phyloP scores from a whole-genome alignment of 306 rosid species.

The Vicia villosa region DNA sequence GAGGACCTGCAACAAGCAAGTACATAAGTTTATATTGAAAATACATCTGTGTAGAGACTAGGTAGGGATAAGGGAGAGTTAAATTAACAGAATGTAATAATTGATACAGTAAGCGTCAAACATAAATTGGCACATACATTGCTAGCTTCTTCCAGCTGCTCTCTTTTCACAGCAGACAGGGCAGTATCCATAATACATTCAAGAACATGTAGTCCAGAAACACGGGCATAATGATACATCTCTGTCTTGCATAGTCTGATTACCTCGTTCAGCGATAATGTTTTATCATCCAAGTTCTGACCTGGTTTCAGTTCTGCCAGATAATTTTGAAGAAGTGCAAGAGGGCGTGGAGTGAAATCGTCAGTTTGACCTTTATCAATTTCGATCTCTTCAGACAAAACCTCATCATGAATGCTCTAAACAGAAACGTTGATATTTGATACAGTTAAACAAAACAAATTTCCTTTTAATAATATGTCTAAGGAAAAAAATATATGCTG shows the following conservation, averaged over 20 bases:
- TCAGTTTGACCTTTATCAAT: constrained; percentile 62
- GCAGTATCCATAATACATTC: constrained; percentile 89
- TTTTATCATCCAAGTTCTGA: constrained; percentile 42
- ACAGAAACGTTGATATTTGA: constrained; percentile 36
- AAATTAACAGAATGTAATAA: constrained; percentile 24
- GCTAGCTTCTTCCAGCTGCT: constrained; percentile 87
- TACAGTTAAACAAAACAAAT: constrained; percentile 30
- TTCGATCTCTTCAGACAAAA: constrained; percentile 78
- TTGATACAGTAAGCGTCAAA: constrained; percentile 23
- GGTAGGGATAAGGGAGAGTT: constrained; percentile 9
- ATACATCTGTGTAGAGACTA: constrained; percentile 23
- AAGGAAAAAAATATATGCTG: constrained; percentile 12
- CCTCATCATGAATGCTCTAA: constrained; percentile 78
- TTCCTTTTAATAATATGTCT: constrained; percentile 13
- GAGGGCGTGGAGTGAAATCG: constrained; percentile 70
- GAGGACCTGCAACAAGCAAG: constrained; percentile 64
- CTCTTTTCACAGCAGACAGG: constrained; percentile 84
- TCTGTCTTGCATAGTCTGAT: constrained; percentile 67
- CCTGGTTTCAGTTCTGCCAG: constrained; percentile 51
- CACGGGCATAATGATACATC: constrained; percentile 91
- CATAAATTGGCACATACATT: constrained; percentile 67
- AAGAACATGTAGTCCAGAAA: constrained; percentile 81
- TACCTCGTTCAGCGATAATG: constrained; percentile 46
- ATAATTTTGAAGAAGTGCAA: constrained; percentile 57
- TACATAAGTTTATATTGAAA: constrained; percentile 20